A percentile compares a stretch with the other conserved stretches of the same genome.
These are phyloP conservation scores for Ricinus communis DNA, from an alignment of 345 rosid species.

Conservation along the genomic window DNA sequence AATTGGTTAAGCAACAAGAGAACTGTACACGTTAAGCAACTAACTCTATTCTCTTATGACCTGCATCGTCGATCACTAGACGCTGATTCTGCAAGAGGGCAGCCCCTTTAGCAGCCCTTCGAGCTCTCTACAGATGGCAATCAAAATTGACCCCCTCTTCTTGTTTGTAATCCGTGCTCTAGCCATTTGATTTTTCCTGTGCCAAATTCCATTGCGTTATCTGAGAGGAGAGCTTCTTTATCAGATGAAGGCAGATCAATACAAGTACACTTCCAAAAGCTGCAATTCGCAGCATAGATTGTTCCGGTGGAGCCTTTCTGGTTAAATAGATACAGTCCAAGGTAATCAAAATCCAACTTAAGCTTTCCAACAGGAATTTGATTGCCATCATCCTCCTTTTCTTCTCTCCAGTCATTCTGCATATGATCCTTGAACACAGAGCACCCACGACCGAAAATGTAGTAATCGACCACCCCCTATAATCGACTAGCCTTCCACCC, in stretches of 20 bases:
- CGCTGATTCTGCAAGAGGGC: not conserved
- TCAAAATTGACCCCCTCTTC: no score
- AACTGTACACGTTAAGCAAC: not conserved
- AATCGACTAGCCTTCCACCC: conserved; percentile 62
- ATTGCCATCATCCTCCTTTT: not conserved
- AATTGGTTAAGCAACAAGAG: no score
- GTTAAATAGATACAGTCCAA: conserved; percentile 53
- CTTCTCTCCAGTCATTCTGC: not conserved
- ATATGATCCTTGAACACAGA: conserved; percentile 39
- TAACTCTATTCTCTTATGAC: no score
- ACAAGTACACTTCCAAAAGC: conserved; percentile 49
- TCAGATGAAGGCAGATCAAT: conserved; percentile 51
- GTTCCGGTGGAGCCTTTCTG: conserved; percentile 42
- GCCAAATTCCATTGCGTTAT: conserved; percentile 7
- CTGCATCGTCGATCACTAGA: no score
- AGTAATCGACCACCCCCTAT: conserved; percentile 61
- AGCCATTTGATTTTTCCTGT: conserved; percentile 14
- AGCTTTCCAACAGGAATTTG: conserved; percentile 30
- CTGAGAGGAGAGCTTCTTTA: conserved; percentile 24
- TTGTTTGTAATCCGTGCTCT: not conserved
- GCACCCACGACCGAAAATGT: conserved; percentile 54
- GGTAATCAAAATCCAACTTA: conserved; percentile 49
- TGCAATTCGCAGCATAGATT: conserved; percentile 27
- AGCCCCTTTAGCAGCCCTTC: not conserved
- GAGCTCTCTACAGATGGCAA: not conserved